Base-by-base conservation (phyloP, 495 filamentous ascomycete species). In the Penicillium longicatenatum region DNA sequence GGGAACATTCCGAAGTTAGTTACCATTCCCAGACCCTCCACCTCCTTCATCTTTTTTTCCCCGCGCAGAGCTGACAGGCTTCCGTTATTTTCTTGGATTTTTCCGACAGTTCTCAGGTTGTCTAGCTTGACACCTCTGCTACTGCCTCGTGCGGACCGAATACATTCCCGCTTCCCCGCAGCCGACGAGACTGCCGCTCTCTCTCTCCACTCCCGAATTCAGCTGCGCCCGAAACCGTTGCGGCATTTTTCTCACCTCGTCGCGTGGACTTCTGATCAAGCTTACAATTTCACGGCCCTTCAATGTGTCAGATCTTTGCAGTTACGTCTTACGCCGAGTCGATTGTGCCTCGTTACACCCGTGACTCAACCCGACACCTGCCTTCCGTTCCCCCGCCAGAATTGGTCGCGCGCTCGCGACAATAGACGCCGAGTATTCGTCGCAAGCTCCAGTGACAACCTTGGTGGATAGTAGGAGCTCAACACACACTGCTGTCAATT, bases 261-360 rank as follows among this genome's bases (percentile, higher is more conserved):
- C 56, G 64, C 65, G 54, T 52, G 46, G 22, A 17, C 35, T 31
- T 43, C 33, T 48, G 17, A 39, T 26, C n/a, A 19, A 50, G 39
- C 52, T 49, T 42, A 33, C 26, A 41, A n/a, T 31, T 52, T 12
- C 43, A 39, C 24, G 19, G 12, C 45, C 58, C 56, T 70, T 70
- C 67, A 68, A 70, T 70, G 67, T 49, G 64, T 65, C 64, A 50
- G 31, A 59, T 65, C 53, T 21, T 43, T 42, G 53, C 49, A 50
- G 21, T 26, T 22, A 45, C 54, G 56, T 42, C 57, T 48, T 43
- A 57, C 46, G 43, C 60, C 57, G 57, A 60, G 46, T 70, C 67
- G 54, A 68, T 70, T 60, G 67, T 65, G 42, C 57, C 57, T 51
- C 59, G 55, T 65, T 65, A 65, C 59, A 63, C 59, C 59, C 57